Base-by-base conservation (phyloP, 78 protist species). In the Dictyostelium firmibasis region DNA sequence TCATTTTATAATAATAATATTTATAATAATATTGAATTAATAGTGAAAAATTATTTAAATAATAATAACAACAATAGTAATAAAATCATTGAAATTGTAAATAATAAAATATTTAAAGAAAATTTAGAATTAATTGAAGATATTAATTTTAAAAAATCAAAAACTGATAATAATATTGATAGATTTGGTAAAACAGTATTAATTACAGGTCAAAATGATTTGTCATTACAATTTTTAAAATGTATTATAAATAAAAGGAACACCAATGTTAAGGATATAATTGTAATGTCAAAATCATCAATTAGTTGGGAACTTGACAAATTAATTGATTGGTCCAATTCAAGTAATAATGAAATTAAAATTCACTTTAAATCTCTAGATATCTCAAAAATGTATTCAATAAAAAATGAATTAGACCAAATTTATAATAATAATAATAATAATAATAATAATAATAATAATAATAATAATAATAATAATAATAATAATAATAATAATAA, bases 321-420 rank as follows among this genome's bases (percentile, higher is more conserved):
- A 72, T 18, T 72, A 33, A 72, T 72, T 33, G 25, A 33, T 16
- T 9, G 2, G 2, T 72, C 25, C 18, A 72, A 72, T 13, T 25
- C 4, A 14, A 72, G 13, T 18, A 33, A 16, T 33, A 33, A 33
- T 33, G 5, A 33, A 16, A 72, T 33, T 33, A 72, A 10, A 13
- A 33, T 72, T 72, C 43, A 72, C 33, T 72, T 72, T 25, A 33
- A 33, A 33, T 2, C 4, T 72, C 3, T 72, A 72, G 79, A 72
- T 33, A 72, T 72, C 18, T 72, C 79, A 72, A 72, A 33, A 72
- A 33, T 72, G 10, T 72, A 72, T 72, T 72, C 44, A 72, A 72
- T 72, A 16, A 72, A 16, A 72, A 31, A 31, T 72, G n/a, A 6
- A 33, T 33, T 72, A 14, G 13, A 31, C 13, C 38, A 72, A 31